These are phyloP conservation scores for Alternaria tenuissima DNA, from an alignment of 2,329 filamentous ascomycete genomes.

Conservation along the genomic window DNA sequence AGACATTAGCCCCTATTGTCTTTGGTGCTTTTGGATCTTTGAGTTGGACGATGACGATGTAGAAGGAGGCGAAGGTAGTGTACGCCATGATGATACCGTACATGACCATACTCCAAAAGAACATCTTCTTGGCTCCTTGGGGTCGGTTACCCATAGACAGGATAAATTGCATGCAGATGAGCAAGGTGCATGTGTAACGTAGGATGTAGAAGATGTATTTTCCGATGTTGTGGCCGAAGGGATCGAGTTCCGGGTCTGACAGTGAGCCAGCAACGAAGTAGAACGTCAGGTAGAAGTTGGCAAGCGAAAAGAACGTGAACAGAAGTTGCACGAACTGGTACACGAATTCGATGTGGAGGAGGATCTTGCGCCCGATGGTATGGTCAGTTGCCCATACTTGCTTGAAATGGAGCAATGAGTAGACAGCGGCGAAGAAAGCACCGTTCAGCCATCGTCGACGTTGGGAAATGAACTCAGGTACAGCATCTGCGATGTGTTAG, in stretches of 20 bases:
- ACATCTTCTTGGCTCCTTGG: constrained; percentile 91
- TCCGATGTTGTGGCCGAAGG: constrained; percentile 88
- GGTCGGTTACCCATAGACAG: constrained; percentile 94
- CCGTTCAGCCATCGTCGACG: constrained; percentile 97
- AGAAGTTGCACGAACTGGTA: constrained; percentile 93
- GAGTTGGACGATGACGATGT: constrained; percentile 87
- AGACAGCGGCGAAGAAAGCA: constrained; percentile 97
- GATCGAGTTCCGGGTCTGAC: constrained; percentile 79
- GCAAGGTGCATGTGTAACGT: constrained; percentile 82
- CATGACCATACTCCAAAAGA: constrained; percentile 85
- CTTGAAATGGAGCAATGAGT: constrained; percentile 92
- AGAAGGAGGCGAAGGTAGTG: constrained; percentile 87
- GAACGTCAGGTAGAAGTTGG: constrained; percentile 99
- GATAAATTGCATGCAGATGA: constrained; percentile 96
- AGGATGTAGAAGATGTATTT: constrained; percentile 86
- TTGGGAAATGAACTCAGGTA: constrained; percentile 97
- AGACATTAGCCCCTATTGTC: constrained; percentile 81
- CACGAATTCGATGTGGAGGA: constrained; percentile 92
- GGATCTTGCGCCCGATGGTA: constrained; percentile 83
- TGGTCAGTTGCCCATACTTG: constrained; percentile 96
- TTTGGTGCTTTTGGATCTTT: constrained; percentile 61
- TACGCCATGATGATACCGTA: constrained; percentile 96
- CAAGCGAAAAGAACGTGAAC: constrained; percentile 97
- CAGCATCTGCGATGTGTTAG: constrained; percentile 67
- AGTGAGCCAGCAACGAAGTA: constrained; percentile 96